Evolutionary conservation across 163 green algal genomes (phyloP).

Genomic region (Trebouxiophyceae sp.): DNA sequence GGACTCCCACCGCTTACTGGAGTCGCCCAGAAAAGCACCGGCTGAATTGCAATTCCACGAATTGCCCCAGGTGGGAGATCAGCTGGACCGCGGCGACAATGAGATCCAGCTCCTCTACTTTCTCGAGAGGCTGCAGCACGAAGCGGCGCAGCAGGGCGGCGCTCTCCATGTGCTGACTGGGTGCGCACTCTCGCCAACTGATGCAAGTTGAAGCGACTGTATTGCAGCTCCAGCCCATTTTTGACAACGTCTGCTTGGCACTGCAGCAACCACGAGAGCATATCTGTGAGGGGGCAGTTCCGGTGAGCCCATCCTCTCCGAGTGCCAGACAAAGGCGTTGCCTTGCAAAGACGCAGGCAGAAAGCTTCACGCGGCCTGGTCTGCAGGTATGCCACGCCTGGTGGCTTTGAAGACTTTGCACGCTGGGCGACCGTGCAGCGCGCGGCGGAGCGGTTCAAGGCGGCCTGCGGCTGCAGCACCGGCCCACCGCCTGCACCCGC

Average conservation of each 20-base stretch:
- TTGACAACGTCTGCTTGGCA: neutral
- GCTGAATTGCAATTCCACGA: no score
- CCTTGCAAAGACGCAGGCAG: no score
- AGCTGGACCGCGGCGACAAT: slow-evolving; percentile 79
- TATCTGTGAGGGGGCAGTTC: slow-evolving; percentile 82
- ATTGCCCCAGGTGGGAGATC: slow-evolving; percentile 79
- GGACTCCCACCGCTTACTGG: no score
- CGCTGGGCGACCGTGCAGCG: slow-evolving; percentile 24
- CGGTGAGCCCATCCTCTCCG: slow-evolving; percentile 61
- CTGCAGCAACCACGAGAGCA: slow-evolving; percentile 79
- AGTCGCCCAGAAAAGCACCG: no score
- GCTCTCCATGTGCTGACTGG: slow-evolving; percentile 60
- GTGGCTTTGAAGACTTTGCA: no score
- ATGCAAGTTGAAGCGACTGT: no score
- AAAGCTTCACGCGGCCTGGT: no score
- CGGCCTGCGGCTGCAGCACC: no score
- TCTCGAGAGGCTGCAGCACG: slow-evolving; percentile 69
- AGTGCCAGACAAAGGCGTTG: slow-evolving; percentile 7
- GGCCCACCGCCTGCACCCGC: no score
- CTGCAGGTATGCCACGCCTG: no score
- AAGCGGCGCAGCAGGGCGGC: slow-evolving; percentile 53
- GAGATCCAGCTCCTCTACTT: slow-evolving; percentile 82
- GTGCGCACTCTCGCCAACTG: no score
- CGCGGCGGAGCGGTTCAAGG: no score
- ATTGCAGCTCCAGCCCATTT: neutral